Evolutionary conservation across 164 flowering plant genomes (phyloP).

Genomic region (Nymphaea thermarum): DNA sequence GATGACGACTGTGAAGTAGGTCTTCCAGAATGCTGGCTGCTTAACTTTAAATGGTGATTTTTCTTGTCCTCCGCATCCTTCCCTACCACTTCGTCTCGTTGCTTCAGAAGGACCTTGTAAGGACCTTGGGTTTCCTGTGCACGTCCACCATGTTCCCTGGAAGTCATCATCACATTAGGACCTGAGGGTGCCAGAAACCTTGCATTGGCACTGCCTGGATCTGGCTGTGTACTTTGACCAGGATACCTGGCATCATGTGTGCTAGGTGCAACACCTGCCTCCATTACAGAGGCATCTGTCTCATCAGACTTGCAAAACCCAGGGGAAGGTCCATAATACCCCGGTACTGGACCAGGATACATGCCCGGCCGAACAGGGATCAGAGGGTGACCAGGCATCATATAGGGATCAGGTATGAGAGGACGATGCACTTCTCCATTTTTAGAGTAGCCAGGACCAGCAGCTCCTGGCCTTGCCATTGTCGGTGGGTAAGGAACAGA

Average conservation of each 20-base stretch:
- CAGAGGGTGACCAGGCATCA: conserved; percentile 36
- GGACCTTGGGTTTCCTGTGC: conserved; percentile 35
- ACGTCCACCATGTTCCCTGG: conserved; percentile 35
- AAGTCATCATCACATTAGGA: conserved; percentile 15
- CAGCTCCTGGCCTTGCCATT: conserved; percentile 44
- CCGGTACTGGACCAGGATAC: conserved; percentile 63
- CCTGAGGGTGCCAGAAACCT: conserved; percentile 22
- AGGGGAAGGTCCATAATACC: conserved; percentile 70
- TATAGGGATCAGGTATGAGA: conserved; percentile 54
- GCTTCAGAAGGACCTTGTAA: conserved; percentile 56
- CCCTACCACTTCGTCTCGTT: conserved; percentile 42
- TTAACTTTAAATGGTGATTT: conserved; percentile 20
- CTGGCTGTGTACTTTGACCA: conserved; percentile 33
- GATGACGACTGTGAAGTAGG: conserved; percentile 10
- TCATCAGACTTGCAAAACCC: conserved; percentile 52
- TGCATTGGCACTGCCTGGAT: conserved; percentile 30
- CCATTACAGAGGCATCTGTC: conserved; percentile 51
- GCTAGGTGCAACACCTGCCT: conserved; percentile 47
- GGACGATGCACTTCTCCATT: conserved; percentile 64
- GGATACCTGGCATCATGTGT: conserved; percentile 35
- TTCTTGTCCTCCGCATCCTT: conserved; percentile 32
- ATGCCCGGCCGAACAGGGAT: conserved; percentile 80
- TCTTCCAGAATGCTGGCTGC: conserved; percentile 17
- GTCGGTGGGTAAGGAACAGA: conserved; percentile 47
- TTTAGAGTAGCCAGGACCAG: conserved; percentile 49